Evolutionary conservation across 2,329 filamentous ascomycete genomes (phyloP), one percentile per base, ranked within the genome.

Genomic region (Pezicula neosporulosa): DNA sequence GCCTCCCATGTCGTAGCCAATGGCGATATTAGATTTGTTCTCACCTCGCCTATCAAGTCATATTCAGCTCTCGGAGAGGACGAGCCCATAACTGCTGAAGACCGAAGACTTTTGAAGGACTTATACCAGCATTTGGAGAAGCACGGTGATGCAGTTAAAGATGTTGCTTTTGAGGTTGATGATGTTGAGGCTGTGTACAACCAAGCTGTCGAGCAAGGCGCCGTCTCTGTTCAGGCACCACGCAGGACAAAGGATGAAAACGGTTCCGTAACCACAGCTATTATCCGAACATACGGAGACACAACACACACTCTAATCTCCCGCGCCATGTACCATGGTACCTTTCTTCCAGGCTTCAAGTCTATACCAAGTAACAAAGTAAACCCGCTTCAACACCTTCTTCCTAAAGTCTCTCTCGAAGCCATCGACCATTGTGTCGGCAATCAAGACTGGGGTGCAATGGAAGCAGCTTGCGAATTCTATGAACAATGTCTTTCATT

Each of bases 391-490:
- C 51, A 60, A 18, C 60, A 73, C 10, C 43, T 68, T 27, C 73
- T 90, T 19, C 90, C 91, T 0, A 62, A 73, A 1, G 81, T 96
- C 13, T 69, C 75, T 9, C 80, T 96, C 49, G 79, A 81, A 55
- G 83, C 83, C 60, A 91, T 97, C 72, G 93, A 97, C 73, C 93
- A 97, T 78, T 97, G 93, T 71, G 93, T 97, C 61, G 93, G 93
- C 59, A 97, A 97, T 77, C 92, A 97, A 76, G 87, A 90, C 71
- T 97, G 93, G 93, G 79, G 91, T 70, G 86, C 92, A 70, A 96
- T 97, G 83, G 75, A 76, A 53, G 76, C 76, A 12, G 82, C 81
- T 35, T 84, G 81, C 66, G 77, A 72, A 51, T 85, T 80, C 70
- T 97, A 97, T 75, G 92, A 97, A 74, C 82, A 85, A 56, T 89